Conservation (phyloP, 805 yeast genomes). For the Ogataea methanolica region DNA sequence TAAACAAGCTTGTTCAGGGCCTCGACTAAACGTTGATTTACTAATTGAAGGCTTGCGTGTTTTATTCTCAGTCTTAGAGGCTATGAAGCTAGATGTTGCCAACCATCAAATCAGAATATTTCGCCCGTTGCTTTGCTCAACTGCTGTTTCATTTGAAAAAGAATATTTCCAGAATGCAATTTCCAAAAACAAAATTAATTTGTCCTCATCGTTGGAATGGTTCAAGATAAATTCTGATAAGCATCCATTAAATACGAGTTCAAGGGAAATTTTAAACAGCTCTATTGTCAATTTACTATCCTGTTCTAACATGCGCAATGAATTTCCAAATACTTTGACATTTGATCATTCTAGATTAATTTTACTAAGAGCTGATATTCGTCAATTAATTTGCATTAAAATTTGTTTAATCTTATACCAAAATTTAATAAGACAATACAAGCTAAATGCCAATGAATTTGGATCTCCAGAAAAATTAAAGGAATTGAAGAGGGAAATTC, state of each 20-base stretch:
- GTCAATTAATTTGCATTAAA: constrained; percentile 78
- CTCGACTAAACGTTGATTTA: constrained; percentile 27
- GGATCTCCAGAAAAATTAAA: constrained; percentile 35
- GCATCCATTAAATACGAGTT: constrained; percentile 4
- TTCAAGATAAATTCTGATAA: constrained; percentile 35
- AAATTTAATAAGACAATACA: constrained; percentile 47
- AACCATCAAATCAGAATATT: constrained; percentile 87
- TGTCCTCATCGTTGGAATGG: constrained; percentile 65
- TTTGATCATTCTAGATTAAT: constrained; percentile 82
- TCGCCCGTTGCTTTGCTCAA: constrained; percentile 78
- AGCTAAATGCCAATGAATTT: constrained; percentile 25
- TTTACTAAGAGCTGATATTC: constrained; percentile 74
- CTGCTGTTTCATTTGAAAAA: constrained; percentile 84
- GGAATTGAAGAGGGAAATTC: constrained; percentile 61
- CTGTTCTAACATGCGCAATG: constrained; percentile 75
- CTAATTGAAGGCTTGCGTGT: constrained; percentile 74
- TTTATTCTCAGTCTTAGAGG: constrained; percentile 80
- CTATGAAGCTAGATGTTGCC: constrained; percentile 93
- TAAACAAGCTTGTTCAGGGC: constrained; percentile 35
- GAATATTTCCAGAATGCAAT: constrained; percentile 65
- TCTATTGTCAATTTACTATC: constrained; percentile 63
- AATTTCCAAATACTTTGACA: constrained; percentile 77
- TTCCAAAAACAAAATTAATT: constrained; percentile 51
- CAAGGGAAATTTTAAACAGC: constrained; percentile 35
- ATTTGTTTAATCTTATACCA: constrained; percentile 69